These are phyloP conservation scores for Ustilago trichophora DNA, from an alignment of 1,284 basidiomycete genomes.

Conservation along the genomic window DNA sequence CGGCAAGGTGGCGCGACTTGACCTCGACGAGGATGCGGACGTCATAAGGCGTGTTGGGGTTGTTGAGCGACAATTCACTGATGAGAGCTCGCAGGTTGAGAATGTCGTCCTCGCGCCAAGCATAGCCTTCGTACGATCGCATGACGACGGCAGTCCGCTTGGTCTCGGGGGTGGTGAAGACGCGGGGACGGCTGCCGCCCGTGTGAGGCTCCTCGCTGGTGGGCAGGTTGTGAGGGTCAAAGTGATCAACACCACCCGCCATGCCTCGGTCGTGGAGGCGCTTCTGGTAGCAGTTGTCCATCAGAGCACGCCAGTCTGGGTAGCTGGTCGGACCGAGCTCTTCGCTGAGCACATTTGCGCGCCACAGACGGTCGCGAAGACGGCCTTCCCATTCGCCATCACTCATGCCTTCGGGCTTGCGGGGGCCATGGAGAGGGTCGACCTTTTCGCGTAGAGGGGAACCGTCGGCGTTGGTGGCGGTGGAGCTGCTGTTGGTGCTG, in stretches of 20 bases:
- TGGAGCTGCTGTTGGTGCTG: constrained; percentile 8
- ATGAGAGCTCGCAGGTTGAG: constrained; percentile 66
- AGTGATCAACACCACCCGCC: constrained; percentile 57
- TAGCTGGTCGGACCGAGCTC: constrained; percentile 56
- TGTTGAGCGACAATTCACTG: constrained; percentile 66
- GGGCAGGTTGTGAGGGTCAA: constrained; percentile 43
- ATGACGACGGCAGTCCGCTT: constrained; percentile 65
- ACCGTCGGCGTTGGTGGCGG: constrained; percentile 1
- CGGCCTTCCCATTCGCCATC: constrained; percentile 61
- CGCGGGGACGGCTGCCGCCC: constrained; percentile 30
- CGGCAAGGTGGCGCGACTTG: constrained; percentile 59
- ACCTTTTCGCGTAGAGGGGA: constrained; percentile 34
- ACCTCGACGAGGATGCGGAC: constrained; percentile 66
- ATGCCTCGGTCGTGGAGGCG: constrained; percentile 58
- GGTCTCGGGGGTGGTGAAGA: constrained; percentile 58
- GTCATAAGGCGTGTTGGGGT: constrained; percentile 65
- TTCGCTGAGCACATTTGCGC: constrained; percentile 58
- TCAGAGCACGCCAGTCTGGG: constrained; percentile 65
- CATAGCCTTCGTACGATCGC: constrained; percentile 65
- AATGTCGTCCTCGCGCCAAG: constrained; percentile 66
- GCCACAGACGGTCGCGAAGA: constrained; percentile 59
- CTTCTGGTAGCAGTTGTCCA: constrained; percentile 64
- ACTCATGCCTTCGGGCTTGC: constrained; percentile 53
- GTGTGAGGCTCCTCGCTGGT: constrained; percentile 39
- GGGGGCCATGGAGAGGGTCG: constrained; percentile 60